Base-by-base conservation (phyloP, 495 filamentous ascomycete genomes). In the Xylaria scruposa region DNA sequence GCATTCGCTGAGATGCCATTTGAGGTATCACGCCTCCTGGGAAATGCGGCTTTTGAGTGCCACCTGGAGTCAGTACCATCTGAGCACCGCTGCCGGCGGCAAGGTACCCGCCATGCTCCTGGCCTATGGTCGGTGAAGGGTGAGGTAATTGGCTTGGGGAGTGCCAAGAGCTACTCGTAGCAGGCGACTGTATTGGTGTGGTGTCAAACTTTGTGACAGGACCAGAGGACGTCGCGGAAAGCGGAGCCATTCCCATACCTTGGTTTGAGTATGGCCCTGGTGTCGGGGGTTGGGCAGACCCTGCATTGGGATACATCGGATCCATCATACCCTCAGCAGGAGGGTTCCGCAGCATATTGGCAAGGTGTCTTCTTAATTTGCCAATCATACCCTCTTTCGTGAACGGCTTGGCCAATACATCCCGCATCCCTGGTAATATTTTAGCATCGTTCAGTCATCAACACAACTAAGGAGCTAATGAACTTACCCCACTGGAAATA, bases 321-420 rank as follows among this genome's bases (percentile, higher is more conserved):
- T 79, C 77, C 73, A 79, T 76, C 68, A 70, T 53, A 24, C 59
- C 68, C 69, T 79, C 77, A n/a, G 76, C 73, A 8, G 80, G 78
- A 24, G 82, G 82, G 56, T 88, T 86, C 70, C 85, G 85, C 73
- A 89, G 75, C 77, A 97, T 86, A 79, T 93, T 92, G 10, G 87
- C 87, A 65, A 99, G 86, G 75, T 97, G 94, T 76, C 94, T 97
- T 79, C 95, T 93, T 17, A 99, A 87, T 83, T 97, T 94, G 69
- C 91, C 90, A 56, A 97, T 86, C 78, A 99, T 92, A 65, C 95
- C 95, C 79, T 98, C 95, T 78, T 94, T 94, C 3, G 95, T 99
- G 79, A 99, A 99, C 0, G 96, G 96, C 75, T 99, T 99, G 0
- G 96, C 95, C 61, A 99, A 85, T 12, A 99, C 95, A 77, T 97